Conservation (phyloP, 495 filamentous ascomycete genomes). For the Penicillium daleae region DNA sequence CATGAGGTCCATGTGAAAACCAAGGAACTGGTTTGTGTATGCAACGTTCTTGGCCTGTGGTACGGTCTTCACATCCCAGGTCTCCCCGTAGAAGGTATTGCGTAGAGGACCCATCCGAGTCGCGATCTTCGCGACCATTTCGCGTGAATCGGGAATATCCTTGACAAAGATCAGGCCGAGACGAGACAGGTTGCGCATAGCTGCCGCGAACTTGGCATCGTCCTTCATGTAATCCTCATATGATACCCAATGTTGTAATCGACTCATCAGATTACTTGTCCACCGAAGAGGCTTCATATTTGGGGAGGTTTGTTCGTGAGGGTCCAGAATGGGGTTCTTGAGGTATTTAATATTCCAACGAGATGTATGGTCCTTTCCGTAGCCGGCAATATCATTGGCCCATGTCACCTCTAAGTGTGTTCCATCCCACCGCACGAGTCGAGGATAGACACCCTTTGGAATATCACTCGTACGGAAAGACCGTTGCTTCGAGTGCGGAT, state of each 20-base stretch:
- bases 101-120: slow-evolving; percentile 72
- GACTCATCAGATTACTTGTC: slow-evolving; percentile 29
- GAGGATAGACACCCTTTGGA: slow-evolving; percentile 52
- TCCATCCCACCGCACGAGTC: slow-evolving; percentile 31
- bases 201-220: slow-evolving; percentile 53
- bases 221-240: slow-evolving; percentile 71
- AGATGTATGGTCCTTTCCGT: slow-evolving; percentile 52
- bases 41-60: slow-evolving; percentile 85
- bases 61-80: slow-evolving; percentile 83
- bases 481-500: slow-evolving; percentile 81
- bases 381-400: slow-evolving; percentile 59
- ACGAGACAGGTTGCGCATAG: slow-evolving; percentile 54
- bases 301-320: slow-evolving; percentile 1
- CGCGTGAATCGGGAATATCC: slow-evolving; percentile 65
- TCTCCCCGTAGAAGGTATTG: slow-evolving; percentile 84
- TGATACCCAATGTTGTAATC: slow-evolving; percentile 52
- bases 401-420: slow-evolving; percentile 62
- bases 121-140: slow-evolving; percentile 67
- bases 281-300: slow-evolving; percentile 36
- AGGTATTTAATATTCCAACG: slow-evolving; percentile 42
- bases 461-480: slow-evolving; percentile 76
- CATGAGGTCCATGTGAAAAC: slow-evolving; percentile 90
- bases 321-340: slow-evolving; percentile 4
- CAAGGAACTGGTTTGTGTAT: slow-evolving; percentile 78
- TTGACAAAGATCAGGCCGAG: slow-evolving; percentile 76